Base-by-base conservation (phyloP, 805 yeast species). In the Yarrowia sp. region DNA sequence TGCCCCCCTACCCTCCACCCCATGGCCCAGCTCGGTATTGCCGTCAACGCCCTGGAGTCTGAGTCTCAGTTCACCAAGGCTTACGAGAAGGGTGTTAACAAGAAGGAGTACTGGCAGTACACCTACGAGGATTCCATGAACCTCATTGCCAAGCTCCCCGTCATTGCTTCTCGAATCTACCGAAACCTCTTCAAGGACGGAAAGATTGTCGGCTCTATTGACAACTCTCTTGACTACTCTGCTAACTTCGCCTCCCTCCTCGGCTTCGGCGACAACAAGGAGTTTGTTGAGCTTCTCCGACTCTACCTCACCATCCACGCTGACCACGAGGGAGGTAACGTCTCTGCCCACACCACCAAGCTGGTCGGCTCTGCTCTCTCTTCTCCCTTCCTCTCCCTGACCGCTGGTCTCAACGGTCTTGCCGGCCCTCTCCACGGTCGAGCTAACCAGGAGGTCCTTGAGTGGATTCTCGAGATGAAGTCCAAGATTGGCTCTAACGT, bases 341-440 rank as follows among this genome's bases (percentile, higher is more conserved):
- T 88, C 63, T 85, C 90, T 65, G 90, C 92, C 35, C 93, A 88
- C 79, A 80, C 92, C 68, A 87, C 92, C 68, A 92, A 88, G 76
- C 80, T 88, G 73, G 93, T 89, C 43, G 95, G 95, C 59, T 86
- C 91, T 36, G 92, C 96, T 21, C 79, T 89, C 70, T 82, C 90
- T 56, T 88, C 89, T 67, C 92, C 95, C 67, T 87, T 79, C 79
- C 79, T 89, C 71, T 85, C 91, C 54, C 85, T 86, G 71, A 81
- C 91, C 65, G 90, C 95, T 43, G 95, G 95, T 70, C 80, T 89
- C 69, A 85, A 85, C 76, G 96, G 96, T 71, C 80, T 89, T 67
- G 95, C 96, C 35, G 96, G 96, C 68, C 95, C 96, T 66, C 80
- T 89, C 71, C 96, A 89, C 77, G 95, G 95, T 35, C 81, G 89